Evolutionary conservation across 2,329 filamentous ascomycete species (phyloP).

Genomic region (Colletotrichum euphorbiae): DNA sequence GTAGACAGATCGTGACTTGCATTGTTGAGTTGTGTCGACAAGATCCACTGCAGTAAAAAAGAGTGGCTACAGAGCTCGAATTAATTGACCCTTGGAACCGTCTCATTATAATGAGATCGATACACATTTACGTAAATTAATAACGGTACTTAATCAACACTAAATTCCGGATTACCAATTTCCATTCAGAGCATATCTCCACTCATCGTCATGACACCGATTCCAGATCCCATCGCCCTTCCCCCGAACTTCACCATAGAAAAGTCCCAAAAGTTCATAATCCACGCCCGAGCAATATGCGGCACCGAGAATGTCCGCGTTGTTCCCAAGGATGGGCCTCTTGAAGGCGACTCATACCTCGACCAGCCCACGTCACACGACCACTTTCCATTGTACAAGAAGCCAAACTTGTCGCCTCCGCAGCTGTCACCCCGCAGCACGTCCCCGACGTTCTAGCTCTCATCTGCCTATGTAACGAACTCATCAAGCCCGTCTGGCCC

Average conservation of each 20-base stretch:
- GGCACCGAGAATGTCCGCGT: conserved; percentile 44
- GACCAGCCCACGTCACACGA: conserved; percentile 49
- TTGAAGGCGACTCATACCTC: conserved; percentile 40
- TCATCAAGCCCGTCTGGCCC: conserved; percentile 51
- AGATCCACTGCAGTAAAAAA: not conserved
- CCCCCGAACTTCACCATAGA: conserved; percentile 36
- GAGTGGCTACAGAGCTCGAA: no score
- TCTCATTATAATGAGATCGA: no score
- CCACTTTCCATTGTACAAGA: conserved; percentile 53
- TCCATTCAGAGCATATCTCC: not conserved
- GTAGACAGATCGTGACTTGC: conserved; percentile 3
- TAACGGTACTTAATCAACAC: no score
- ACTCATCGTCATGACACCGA: conserved; percentile 13
- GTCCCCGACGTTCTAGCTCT: conserved; percentile 59
- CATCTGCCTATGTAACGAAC: conserved; percentile 50
- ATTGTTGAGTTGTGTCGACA: not conserved
- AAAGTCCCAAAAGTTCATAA: conserved; percentile 43
- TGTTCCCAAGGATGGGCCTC: conserved; percentile 27
- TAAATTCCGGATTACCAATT: not conserved
- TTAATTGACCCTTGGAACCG: no score
- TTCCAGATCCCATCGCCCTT: conserved; percentile 25
- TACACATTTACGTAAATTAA: no score
- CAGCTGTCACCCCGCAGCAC: conserved; percentile 48
- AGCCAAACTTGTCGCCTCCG: conserved; percentile 56
- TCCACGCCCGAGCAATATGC: conserved; percentile 40